Base-by-base conservation (phyloP, 2,329 filamentous ascomycete species). In the Fusarium luffae region DNA sequence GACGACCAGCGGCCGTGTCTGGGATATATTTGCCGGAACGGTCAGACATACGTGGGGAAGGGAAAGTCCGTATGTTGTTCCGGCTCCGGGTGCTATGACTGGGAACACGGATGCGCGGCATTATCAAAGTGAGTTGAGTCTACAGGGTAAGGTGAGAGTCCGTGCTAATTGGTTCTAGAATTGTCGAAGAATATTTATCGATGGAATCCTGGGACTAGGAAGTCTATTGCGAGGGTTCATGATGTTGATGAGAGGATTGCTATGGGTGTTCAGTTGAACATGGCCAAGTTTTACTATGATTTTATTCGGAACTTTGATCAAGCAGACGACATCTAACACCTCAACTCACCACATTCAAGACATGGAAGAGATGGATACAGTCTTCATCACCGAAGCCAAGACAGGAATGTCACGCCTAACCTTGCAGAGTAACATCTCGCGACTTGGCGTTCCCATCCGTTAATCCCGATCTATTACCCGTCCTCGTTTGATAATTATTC, bases 41-140 rank as follows among this genome's bases (percentile, higher is more conserved):
- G 16, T 67, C 0, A 54, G 66, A 0, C n/a, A 69, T 21, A 54
- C 58, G 7, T 59, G 41, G 19, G 62, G 46, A 0, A 21, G 2
- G 1, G 41, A 54, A 8, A 57, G 48, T 3, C 27, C 28, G 7
- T 58, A 23, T 1, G 62, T 67, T 3, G 54, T 59, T 5, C 27
- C 42, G 21, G 50, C 67, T 0, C 58, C 68, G 0, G 66, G 62
- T 4, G 48, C 58, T 27, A 70, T 70, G 67, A 64, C 67, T 0
- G 63, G 63, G 7, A 70, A 70, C 13, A 70, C 63, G 14, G 55
- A 68, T 21, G 55, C 42, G 12, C 54, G 59, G 1, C 41, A 70
- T 18, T 64, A 70, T 8, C 7, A 21, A 3, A 54, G 60, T 58
- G 30, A 68, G 64, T 60, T 0, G 21, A 9, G 8, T 37, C 18